Conservation (phyloP, 2,329 filamentous ascomycete genomes). For the Aspergillus uvarum region DNA sequence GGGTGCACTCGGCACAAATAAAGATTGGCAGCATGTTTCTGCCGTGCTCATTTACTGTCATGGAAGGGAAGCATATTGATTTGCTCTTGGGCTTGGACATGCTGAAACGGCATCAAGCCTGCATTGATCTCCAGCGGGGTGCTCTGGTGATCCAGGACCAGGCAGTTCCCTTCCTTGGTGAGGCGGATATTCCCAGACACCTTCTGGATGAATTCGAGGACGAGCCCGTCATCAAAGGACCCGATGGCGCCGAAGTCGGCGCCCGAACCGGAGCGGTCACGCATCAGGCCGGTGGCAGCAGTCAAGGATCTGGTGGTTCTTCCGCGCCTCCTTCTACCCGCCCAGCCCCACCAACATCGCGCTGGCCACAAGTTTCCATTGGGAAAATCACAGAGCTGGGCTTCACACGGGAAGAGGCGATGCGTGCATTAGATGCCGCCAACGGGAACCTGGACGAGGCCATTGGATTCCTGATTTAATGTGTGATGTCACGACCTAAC, state of each 20-base stretch:
- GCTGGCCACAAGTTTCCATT: conserved; percentile 63
- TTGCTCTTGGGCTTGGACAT: conserved; percentile 92
- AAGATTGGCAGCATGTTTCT: conserved; percentile 85
- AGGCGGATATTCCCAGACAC: conserved; percentile 89
- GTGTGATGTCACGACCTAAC: conserved; percentile 9
- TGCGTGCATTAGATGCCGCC: conserved; percentile 77
- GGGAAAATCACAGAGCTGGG: conserved; percentile 75
- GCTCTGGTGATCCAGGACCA: conserved; percentile 84
- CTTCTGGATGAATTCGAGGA: conserved; percentile 68
- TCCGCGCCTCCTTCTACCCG: conserved; percentile 23
- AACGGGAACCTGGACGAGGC: conserved; percentile 85
- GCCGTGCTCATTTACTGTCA: conserved; percentile 95
- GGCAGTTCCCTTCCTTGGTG: conserved; percentile 84
- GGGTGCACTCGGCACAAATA: conserved; percentile 93
- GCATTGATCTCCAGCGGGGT: conserved; percentile 81
- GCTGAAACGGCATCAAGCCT: conserved; percentile 92
- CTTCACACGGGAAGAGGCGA: conserved; percentile 71
- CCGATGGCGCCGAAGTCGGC: conserved; percentile 85
- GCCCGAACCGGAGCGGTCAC: conserved; percentile 70
- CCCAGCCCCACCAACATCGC: conserved; percentile 31
- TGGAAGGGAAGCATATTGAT: conserved; percentile 98
- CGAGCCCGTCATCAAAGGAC: conserved; percentile 81
- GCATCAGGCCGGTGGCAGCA: conserved; percentile 31
- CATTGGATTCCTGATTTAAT: conserved; percentile 70
- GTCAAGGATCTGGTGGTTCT: conserved; percentile 17